Percentiles rank a stretch among this genome's conserved stretches.
These are phyloP conservation scores for Fusarium sp. DNA, from an alignment of 2,329 filamentous ascomycete species.

Conservation along the genomic window DNA sequence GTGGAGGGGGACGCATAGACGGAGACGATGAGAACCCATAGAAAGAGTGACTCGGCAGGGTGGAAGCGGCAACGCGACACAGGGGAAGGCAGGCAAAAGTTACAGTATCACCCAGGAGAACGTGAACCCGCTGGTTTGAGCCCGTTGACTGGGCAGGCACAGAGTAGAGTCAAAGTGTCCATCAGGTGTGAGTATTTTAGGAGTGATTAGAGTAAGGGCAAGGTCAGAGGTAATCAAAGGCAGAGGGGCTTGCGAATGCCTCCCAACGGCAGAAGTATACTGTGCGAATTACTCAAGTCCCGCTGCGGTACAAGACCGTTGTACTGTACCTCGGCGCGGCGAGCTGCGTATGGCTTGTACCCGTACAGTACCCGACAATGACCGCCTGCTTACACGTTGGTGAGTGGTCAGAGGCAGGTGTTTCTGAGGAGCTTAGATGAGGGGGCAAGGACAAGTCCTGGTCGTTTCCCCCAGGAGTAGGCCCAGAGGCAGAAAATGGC, in stretches of 20 bases:
- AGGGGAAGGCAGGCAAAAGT: conserved; percentile 17
- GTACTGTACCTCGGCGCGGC: conserved; percentile 54
- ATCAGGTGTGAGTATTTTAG: conserved; percentile 21
- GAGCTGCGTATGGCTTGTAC: conserved; percentile 51
- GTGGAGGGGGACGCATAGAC: conserved; percentile 25
- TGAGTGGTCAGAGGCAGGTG: conserved; percentile 43
- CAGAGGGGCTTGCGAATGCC: conserved; percentile 46
- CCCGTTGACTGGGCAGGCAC: conserved; percentile 33
- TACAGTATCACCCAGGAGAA: conserved; percentile 36
- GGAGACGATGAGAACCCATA: conserved; percentile 24
- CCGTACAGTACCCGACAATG: conserved; percentile 55
- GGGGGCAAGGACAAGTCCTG: conserved; percentile 40
- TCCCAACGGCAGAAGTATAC: conserved; percentile 49
- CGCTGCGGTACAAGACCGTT: conserved; percentile 49
- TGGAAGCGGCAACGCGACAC: conserved; percentile 16
- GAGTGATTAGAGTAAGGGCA: conserved; percentile 33
- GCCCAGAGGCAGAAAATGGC: conserved; percentile 28
- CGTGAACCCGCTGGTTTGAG: conserved; percentile 27
- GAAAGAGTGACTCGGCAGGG: conserved; percentile 6
- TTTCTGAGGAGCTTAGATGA: conserved; percentile 42
- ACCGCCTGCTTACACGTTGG: conserved; percentile 35
- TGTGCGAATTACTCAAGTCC: conserved; percentile 45
- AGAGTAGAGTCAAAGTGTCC: conserved; percentile 9
- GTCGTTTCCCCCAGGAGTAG: conserved; percentile 34
- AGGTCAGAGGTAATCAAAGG: conserved; percentile 34